Conservation (phyloP, 2,329 filamentous ascomycete species). For the Corinectria fuckeliana region DNA sequence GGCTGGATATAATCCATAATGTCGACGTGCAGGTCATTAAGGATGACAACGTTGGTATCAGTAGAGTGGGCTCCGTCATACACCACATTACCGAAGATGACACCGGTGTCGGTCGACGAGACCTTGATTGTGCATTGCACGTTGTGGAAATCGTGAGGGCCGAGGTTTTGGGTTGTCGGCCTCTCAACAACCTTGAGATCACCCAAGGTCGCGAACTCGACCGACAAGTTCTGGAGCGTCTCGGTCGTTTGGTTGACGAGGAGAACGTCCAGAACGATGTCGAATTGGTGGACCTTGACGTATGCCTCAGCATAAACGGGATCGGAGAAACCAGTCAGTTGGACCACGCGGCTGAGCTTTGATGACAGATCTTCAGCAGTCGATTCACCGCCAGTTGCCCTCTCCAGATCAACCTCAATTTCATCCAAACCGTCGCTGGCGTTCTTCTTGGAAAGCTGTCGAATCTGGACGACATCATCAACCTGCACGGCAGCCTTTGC, state of each 20-base stretch:
- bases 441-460: constrained; percentile 93
- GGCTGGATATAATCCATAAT: constrained; percentile 99
- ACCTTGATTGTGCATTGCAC: constrained; percentile 99
- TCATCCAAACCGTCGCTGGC: constrained; percentile 81
- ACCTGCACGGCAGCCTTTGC: constrained; percentile 94
- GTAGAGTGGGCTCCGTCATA: constrained; percentile 93
- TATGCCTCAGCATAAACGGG: constrained; percentile 99
- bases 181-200: constrained; percentile 98
- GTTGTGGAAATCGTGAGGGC: constrained; percentile 95
- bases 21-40: constrained; percentile 97
- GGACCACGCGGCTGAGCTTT: constrained; percentile 94
- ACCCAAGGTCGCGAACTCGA: constrained; percentile 97
- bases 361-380: constrained; percentile 85
- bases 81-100: constrained; percentile 98
- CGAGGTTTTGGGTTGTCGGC: constrained; percentile 94
- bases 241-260: constrained; percentile 97
- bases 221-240: constrained; percentile 94
- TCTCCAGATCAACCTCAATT: constrained; percentile 88
- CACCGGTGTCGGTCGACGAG: constrained; percentile 94
- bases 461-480: constrained; percentile 91
- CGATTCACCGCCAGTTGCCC: constrained; percentile 89
- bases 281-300: constrained; percentile 98
- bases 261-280: constrained; percentile 95
- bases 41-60: constrained; percentile 94
- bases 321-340: constrained; percentile 97